phyloP scores from a whole-genome alignment of 768 basidiomycete species.

The Rhodotorula kratochvilovae region DNA sequence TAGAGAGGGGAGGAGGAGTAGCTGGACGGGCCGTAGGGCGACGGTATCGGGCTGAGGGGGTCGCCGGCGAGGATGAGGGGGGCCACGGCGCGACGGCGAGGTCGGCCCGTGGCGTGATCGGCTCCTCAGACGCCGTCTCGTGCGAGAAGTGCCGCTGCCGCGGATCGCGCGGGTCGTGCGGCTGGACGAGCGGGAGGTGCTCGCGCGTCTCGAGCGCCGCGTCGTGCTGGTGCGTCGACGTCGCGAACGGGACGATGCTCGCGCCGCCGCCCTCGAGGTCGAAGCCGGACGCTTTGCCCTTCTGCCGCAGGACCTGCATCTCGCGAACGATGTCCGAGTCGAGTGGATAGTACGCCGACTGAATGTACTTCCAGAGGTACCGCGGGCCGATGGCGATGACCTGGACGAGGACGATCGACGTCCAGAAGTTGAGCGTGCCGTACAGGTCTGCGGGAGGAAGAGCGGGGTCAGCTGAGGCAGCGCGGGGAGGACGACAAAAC shows the following conservation, averaged over 20 bases:
- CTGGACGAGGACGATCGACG: slow-evolving; percentile 65
- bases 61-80: background rate
- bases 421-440: slow-evolving; percentile 77
- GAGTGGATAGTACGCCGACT: slow-evolving; percentile 66
- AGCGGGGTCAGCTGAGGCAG: background rate
- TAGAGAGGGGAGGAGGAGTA: slow-evolving; percentile 5
- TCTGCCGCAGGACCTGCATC: slow-evolving; percentile 35
- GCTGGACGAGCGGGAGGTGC: background rate
- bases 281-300: background rate
- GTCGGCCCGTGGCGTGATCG: background rate
- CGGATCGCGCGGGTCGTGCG: background rate
- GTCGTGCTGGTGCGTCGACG: background rate
- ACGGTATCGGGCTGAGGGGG: slow-evolving; percentile 9
- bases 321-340: slow-evolving; percentile 91
- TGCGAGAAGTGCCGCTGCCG: slow-evolving; percentile 2
- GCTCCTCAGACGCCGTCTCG: slow-evolving; percentile 2
- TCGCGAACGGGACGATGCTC: background rate
- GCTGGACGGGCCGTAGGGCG: slow-evolving; percentile 24
- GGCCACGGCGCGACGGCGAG: background rate
- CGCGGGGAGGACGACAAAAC: background rate
- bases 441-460: slow-evolving; percentile 66
- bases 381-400: slow-evolving; percentile 73
- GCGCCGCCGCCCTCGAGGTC: slow-evolving; percentile 10
- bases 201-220: background rate
- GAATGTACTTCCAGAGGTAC: slow-evolving; percentile 68